phyloP scores from a whole-genome alignment of 441 rosid genomes.

The Erodium texanum region DNA sequence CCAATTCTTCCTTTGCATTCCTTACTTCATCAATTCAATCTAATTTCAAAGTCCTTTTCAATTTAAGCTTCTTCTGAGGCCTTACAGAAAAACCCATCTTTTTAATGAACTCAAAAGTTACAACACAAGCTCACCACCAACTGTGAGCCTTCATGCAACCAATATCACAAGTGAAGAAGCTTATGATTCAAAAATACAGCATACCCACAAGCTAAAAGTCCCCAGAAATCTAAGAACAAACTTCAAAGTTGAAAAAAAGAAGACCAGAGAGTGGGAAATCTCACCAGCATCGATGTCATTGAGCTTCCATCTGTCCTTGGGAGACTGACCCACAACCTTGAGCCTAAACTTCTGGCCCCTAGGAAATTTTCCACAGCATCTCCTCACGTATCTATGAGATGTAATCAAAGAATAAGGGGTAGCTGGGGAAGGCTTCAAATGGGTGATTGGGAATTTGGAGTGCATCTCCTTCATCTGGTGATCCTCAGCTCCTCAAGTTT shows the following conservation, averaged over 20 bases:
- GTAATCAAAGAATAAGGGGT: slow-evolving; percentile 20
- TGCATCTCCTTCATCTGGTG: slow-evolving; percentile 19
- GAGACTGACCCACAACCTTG: slow-evolving; percentile 46
- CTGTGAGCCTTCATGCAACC: slow-evolving; percentile 1
- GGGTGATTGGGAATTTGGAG: slow-evolving; percentile 20
- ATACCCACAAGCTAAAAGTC: neutral
- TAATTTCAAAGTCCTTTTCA: neutral
- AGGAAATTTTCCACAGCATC: slow-evolving; percentile 19
- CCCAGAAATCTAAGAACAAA: neutral
- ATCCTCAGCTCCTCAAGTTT: slow-evolving; percentile 12
- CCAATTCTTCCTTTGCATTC: neutral
- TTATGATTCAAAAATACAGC: neutral
- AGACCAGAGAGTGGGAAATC: slow-evolving; percentile 15
- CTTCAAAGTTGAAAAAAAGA: neutral
- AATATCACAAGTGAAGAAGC: slow-evolving; percentile 3
- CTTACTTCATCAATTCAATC: neutral
- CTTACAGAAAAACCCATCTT: neutral
- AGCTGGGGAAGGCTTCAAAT: slow-evolving; percentile 19
- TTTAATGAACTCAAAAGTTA: neutral
- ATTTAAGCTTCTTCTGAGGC: neutral
- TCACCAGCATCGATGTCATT: slow-evolving; percentile 57
- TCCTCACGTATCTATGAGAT: slow-evolving; percentile 18
- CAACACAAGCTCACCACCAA: neutral
- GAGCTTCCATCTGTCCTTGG: slow-evolving; percentile 60
- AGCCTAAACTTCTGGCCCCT: neutral